Base-by-base conservation (phyloP, 352 stramenopile species). In the Globisporangium spiculum region DNA sequence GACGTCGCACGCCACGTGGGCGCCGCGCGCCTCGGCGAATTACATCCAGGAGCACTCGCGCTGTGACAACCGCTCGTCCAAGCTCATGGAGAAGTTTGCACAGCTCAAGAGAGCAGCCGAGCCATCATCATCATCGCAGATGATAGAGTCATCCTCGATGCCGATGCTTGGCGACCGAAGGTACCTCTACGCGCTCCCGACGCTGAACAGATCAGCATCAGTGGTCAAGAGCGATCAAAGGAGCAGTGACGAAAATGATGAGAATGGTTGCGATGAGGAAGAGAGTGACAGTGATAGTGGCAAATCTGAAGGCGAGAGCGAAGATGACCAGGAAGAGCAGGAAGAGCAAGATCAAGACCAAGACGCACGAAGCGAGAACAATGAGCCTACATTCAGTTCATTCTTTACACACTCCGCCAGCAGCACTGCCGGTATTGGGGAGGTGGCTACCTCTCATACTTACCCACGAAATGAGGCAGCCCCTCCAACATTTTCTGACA, bases 41-140 rank as follows among this genome's bases (percentile, higher is more conserved):
- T 88, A 86, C 62, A 78, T 86, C 10, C 61, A 82, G 0, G 72
- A 78, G 27, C 76, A 79, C 56, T 66, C 65, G n/a, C 66, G 60
- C 0, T 41, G 65, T 4, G 70, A 75, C 3, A 38, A 50, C 3
- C 74, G 30, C 7, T 63, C 66, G n/a, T 67, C 70, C 46, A 76
- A 73, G 20, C 75, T 88, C 5, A 70, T 81, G 4, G 63, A 77
- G 36, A 73, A 78, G 48, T 79, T 90, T 60, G 63, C 64, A 2
- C 73, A 79, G 60, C 71, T 79, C 4, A 74, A 76, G 48, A 52
- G 12, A 24, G 32, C 34, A 6, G 38, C 38, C 44, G 53, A 69
- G 26, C n/a, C 30, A 8, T n/a, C 53, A 18, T 52, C 44, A 22
- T 46, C 38, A 46, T 46, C 38, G 34, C n/a, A 38, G 9, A 27